phyloP scores from a whole-genome alignment of 352 stramenopile genomes.

The Blastocystis sp. region DNA sequence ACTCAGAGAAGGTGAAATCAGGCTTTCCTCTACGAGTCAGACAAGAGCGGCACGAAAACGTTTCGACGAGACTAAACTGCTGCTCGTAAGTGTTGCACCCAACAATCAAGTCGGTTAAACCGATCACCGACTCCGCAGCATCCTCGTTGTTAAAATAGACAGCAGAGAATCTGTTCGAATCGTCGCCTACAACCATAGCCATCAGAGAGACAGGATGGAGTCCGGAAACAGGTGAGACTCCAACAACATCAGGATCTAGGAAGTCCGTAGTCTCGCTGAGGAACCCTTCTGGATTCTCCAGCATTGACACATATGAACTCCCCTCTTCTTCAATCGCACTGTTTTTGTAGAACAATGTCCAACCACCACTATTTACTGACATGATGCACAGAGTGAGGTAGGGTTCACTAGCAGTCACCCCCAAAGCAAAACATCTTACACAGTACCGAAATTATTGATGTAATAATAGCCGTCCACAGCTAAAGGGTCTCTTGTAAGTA shows the following conservation, averaged over 20 bases:
- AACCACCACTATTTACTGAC: conserved; percentile 44
- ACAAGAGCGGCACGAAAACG: not conserved
- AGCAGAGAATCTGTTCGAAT: not conserved
- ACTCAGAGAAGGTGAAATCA: conserved; percentile 18
- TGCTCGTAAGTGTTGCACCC: not conserved
- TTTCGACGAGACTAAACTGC: not conserved
- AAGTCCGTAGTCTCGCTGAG: not conserved
- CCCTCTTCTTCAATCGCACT: not conserved
- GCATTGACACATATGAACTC: not conserved
- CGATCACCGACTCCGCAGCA: not conserved
- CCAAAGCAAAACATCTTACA: not conserved
- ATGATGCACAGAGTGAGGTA: conserved; percentile 49
- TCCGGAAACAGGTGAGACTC: conserved; percentile 1
- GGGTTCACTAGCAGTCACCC: not conserved
- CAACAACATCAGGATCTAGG: not conserved
- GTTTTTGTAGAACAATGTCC: conserved; percentile 60
- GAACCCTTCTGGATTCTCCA: not conserved
- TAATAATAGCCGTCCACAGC: conserved; percentile 17
- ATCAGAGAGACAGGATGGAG: not conserved
- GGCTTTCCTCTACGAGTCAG: not conserved
- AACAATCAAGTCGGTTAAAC: not conserved
- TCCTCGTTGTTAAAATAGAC: not conserved
- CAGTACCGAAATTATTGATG: conserved; percentile 6
- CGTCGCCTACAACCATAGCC: not conserved
- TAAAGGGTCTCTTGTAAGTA: not conserved